A percentile compares a stretch with the other conserved stretches of the same genome.
phyloP scores from a whole-genome alignment of 2,329 filamentous ascomycete genomes.

The Arthrobotrys megalospora region DNA sequence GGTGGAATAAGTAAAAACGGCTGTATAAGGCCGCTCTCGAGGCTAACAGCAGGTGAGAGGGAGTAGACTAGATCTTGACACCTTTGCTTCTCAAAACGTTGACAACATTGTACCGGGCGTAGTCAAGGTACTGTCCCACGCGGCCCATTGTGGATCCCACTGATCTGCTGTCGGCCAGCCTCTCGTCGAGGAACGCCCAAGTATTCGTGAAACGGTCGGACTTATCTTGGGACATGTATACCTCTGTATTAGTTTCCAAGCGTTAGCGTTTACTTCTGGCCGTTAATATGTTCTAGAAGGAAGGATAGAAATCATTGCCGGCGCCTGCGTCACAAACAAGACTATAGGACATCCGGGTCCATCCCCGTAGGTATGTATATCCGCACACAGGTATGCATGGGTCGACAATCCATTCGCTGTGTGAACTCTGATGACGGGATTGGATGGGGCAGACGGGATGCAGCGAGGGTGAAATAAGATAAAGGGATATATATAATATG shows the following conservation, averaged over 20 bases:
- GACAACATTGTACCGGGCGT: conserved; percentile 81
- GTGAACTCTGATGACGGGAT: conserved; percentile 33
- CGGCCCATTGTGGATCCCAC: conserved; percentile 76
- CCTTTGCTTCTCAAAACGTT: conserved; percentile 92
- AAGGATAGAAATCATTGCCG: conserved; percentile 15
- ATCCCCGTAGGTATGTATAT: conserved; percentile 32
- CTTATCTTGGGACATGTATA: conserved; percentile 93
- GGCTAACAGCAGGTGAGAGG: conserved; percentile 4
- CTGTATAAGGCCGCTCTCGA: conserved; percentile 1
- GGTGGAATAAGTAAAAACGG: conserved; percentile 26
- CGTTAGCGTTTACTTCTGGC: conserved; percentile 18
- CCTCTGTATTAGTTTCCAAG: conserved; percentile 72
- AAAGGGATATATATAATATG: conserved; percentile 33
- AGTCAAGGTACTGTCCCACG: conserved; percentile 83
- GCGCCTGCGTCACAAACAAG: conserved; percentile 4
- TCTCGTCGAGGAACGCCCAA: conserved; percentile 81
- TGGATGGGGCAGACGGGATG: conserved; percentile 53
- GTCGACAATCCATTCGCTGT: conserved; percentile 16
- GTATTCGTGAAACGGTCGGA: conserved; percentile 83
- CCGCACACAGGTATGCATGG: conserved; percentile 33
- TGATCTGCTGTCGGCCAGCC: conserved; percentile 78
- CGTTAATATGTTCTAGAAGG: conserved; percentile 17
- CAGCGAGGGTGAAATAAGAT: conserved; percentile 40
- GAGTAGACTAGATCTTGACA: conserved; percentile 75
- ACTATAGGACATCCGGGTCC: conserved; percentile 6